These are phyloP conservation scores for Speleostelium caveatum DNA, from an alignment of 78 protist genomes.

Conservation along the genomic window DNA sequence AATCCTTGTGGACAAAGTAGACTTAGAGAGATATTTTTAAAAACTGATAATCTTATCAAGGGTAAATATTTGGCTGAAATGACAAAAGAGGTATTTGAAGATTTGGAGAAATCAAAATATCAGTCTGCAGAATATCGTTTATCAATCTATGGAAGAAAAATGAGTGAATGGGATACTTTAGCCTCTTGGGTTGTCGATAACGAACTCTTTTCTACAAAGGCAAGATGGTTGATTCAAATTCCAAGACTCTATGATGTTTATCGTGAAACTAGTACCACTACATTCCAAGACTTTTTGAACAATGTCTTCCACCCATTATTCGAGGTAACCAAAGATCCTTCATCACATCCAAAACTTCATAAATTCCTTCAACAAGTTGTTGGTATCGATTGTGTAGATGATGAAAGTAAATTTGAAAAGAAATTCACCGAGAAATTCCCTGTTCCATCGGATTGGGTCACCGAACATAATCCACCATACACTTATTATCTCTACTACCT, in stretches of 20 bases:
- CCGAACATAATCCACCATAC: slow-evolving; percentile 96
- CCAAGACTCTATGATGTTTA: slow-evolving; percentile 95
- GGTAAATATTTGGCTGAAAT: slow-evolving; percentile 97
- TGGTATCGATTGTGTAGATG: slow-evolving; percentile 98
- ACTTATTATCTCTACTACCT: slow-evolving; percentile 94
- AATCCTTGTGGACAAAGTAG: slow-evolving; percentile 92
- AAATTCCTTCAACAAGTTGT: slow-evolving; percentile 89
- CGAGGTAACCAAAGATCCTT: slow-evolving; percentile 93
- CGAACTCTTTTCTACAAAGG: slow-evolving; percentile 86
- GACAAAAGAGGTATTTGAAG: slow-evolving; percentile 91
- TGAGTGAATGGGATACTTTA: slow-evolving; percentile 93
- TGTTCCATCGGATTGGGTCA: slow-evolving; percentile 91
- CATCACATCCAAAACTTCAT: slow-evolving; percentile 83
- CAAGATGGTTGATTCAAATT: slow-evolving; percentile 97
- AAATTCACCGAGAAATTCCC: slow-evolving; percentile 71
- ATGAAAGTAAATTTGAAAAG: slow-evolving; percentile 94
- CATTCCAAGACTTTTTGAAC: slow-evolving; percentile 86
- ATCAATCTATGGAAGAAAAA: slow-evolving; percentile 96
- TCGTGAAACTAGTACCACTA: slow-evolving; percentile 30
- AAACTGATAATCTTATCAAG: slow-evolving; percentile 94
- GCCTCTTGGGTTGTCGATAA: slow-evolving; percentile 93
- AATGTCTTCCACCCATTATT: slow-evolving; percentile 97
- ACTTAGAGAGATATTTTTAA: slow-evolving; percentile 97
- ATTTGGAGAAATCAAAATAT: slow-evolving; percentile 89
- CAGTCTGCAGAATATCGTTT: slow-evolving; percentile 96